Conservation (phyloP, 352 stramenopile species). For the Aphanomyces cochlioides region DNA sequence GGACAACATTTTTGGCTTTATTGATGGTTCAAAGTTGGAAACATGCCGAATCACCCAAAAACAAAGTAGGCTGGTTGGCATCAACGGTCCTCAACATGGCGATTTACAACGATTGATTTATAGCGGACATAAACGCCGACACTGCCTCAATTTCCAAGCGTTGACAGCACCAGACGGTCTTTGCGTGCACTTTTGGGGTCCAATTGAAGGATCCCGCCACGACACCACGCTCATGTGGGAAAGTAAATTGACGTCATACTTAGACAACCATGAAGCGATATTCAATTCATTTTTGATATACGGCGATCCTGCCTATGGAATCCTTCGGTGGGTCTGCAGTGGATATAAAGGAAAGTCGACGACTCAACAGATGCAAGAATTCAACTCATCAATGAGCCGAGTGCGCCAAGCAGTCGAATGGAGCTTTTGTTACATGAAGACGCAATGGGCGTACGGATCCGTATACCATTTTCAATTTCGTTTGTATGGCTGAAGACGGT, state of each 20-base stretch:
- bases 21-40: too few relatives aligned
- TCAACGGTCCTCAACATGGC: neutral
- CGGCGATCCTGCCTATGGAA: conserved; percentile 31
- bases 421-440: conserved; percentile 30
- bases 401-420: conserved; percentile 31
- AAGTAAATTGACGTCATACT: conserved; percentile 8
- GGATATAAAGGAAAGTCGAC: conserved; percentile 26
- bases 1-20: too few relatives aligned
- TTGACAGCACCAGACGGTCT: conserved; percentile 18
- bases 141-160: conserved; percentile 15
- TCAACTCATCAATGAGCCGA: conserved; percentile 31
- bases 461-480: too few relatives aligned
- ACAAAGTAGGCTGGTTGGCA: too few relatives aligned
- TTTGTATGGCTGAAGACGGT: too few relatives aligned
- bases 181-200: conserved; percentile 14
- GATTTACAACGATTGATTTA: conserved; percentile 20
- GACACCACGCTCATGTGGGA: conserved; percentile 10
- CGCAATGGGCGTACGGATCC: conserved; percentile 22
- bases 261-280: neutral
- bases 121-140: conserved; percentile 15
- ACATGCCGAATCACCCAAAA: too few relatives aligned
- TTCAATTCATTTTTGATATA: conserved; percentile 17
- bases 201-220: conserved; percentile 15
- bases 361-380: neutral
- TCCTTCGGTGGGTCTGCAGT: conserved; percentile 12